A percentile compares a stretch with the other conserved stretches of the same genome.
Conservation (phyloP, 2,329 filamentous ascomycete genomes). For the Epichloe sylvatica region DNA sequence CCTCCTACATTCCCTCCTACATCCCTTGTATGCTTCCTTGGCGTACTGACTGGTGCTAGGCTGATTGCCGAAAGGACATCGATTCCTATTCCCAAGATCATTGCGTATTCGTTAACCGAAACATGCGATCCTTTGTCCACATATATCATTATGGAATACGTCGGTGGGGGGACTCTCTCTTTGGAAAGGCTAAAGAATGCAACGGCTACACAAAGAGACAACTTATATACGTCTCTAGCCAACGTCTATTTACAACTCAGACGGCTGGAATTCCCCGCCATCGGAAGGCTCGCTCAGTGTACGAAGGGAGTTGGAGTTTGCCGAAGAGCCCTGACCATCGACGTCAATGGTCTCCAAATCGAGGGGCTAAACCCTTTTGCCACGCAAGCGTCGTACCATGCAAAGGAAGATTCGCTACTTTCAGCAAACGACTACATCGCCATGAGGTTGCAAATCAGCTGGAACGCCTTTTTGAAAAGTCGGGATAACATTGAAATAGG, state of each 20-base stretch:
- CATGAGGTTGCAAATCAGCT: conserved; percentile 6
- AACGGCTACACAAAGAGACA: not conserved
- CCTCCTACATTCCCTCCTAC: too few species aligned
- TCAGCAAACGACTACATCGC: conserved; percentile 5
- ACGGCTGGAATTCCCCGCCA: conserved; percentile 6
- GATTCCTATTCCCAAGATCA: conserved; percentile 1
- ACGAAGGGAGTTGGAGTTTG: conserved; percentile 1
- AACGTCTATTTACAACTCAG: conserved; percentile 9
- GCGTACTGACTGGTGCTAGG: too few species aligned
- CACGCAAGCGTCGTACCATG: conserved; percentile 4
- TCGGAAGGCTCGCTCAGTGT: conserved; percentile 3
- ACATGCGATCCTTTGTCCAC: not conserved
- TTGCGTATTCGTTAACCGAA: not conserved
- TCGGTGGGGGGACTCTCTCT: not conserved
- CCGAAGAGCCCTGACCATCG: conserved; percentile 4
- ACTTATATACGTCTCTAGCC: conserved; percentile 6
- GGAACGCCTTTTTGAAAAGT: conserved; percentile 6
- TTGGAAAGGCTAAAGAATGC: conserved; percentile 2
- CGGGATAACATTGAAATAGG: too few species aligned
- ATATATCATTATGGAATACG: conserved; percentile 7
- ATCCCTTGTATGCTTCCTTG: too few species aligned
- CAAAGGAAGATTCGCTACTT: not conserved
- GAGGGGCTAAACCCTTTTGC: conserved; percentile 5
- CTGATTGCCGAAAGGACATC: too few species aligned
- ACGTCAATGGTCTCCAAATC: conserved; percentile 6